Evolutionary conservation across 805 yeast genomes (phyloP), one percentile per base, ranked within the genome.

Genomic region (Pichia cephalocereana): DNA sequence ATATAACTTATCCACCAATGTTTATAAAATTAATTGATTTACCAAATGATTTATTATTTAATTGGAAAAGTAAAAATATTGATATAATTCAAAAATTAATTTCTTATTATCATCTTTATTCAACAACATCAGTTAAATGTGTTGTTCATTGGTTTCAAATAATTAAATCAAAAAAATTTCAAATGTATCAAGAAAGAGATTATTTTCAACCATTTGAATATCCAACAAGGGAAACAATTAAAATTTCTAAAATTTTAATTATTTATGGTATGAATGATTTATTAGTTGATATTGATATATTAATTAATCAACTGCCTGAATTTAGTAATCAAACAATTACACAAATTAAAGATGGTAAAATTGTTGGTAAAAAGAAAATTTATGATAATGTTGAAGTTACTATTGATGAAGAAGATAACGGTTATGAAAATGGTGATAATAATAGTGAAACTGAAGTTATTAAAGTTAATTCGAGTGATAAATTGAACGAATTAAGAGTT

Each of bases 81-180:
- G 68, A 79, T 34, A 70, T 75, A 50, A 66, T 78, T 39, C 96
- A 90, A 64, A 91, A 90, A 61, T 67, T 80, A 43, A 74, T 86
- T n/a, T 76, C 86, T 15, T 91, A 87, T 64, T 79, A 87, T 17
- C 97, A 93, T 63, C 70, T 91, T 47, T 91, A 90, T 67, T 86
- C 96, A 2, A 84, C 95, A 23, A 88, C 98, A 0, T 80, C 90
- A 2, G 98, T 90, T 27, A 91, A 90, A 64, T 78, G 86, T 10
- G 89, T 88, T 41, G 97, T 89, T n/a, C 96, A 88, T 65, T 88
- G 96, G 96, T 87, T 88, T 59, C 96, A 88, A 66, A 90, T 91
- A 46, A 86, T 91, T 52, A 73, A 83, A 46, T 73, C 84, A 8
- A 78, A 77, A 42, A 74, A 77, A 43, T 90, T 91, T 64, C 96